Conservation (phyloP, 306 rosid genomes). For the Trifolium repens region DNA sequence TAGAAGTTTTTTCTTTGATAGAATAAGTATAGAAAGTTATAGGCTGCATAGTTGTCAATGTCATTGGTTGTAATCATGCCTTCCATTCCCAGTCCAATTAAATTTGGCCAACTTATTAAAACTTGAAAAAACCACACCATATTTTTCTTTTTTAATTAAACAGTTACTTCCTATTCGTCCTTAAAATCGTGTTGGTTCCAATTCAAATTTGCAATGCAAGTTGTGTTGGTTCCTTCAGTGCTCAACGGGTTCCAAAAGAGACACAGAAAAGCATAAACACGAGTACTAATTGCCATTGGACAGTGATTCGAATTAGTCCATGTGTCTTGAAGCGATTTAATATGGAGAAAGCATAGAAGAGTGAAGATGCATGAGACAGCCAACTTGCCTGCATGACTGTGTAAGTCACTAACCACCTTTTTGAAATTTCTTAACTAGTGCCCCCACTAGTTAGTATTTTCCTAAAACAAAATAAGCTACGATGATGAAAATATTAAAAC, state of each 20-base stretch:
- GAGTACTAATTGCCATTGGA: background rate
- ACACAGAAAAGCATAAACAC: background rate
- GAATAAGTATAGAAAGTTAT: conserved; percentile 35
- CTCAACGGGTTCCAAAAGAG: background rate
- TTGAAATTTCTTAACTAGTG: too few species aligned
- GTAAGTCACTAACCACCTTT: background rate
- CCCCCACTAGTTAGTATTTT: too few species aligned
- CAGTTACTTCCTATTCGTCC: background rate
- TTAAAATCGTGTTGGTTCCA: background rate
- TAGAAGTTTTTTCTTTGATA: conserved; percentile 19
- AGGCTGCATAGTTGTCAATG: conserved; percentile 35
- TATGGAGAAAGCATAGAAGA: background rate
- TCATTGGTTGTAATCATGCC: conserved; percentile 16
- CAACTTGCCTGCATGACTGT: background rate
- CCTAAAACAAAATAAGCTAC: background rate
- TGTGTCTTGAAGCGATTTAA: background rate
- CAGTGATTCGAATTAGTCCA: background rate
- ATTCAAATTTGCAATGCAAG: background rate
- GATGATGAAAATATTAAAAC: background rate
- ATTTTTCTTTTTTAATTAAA: background rate
- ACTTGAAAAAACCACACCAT: background rate
- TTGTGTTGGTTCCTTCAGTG: background rate
- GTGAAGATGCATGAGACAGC: background rate
- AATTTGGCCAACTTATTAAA: background rate
- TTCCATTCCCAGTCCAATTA: conserved; percentile 20